Conservation (phyloP, 73 alveolate species). For the Tetrahymena malaccensis region DNA sequence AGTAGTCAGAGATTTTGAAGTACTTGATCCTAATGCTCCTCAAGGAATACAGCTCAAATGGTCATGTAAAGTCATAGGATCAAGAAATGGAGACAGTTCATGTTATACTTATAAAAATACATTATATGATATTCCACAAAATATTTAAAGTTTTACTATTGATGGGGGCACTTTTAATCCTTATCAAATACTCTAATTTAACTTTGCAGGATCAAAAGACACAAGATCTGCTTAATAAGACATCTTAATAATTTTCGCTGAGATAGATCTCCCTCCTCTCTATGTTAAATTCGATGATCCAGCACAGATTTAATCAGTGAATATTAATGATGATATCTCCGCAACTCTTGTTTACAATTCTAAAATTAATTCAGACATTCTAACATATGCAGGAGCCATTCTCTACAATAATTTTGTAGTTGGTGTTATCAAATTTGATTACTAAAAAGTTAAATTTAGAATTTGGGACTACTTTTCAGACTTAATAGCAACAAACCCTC, state of each 20-base stretch:
- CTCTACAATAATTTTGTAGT: not conserved
- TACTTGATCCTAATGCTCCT: not conserved
- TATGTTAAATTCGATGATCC: not conserved
- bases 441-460: not conserved
- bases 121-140: not conserved
- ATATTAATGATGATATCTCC: not conserved
- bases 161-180: not conserved
- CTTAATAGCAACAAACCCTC: not conserved
- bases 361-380: not conserved
- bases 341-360: not conserved
- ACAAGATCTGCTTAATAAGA: not conserved
- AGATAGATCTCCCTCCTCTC: not conserved
- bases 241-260: not conserved
- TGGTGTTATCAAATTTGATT: not conserved
- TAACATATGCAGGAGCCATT: not conserved
- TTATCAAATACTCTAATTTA: not conserved
- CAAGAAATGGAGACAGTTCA: not conserved
- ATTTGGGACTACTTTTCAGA: not conserved
- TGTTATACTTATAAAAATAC: not conserved
- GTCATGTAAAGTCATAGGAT: not conserved
- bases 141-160: too few species aligned
- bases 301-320: not conserved
- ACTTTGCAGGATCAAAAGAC: not conserved
- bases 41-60: not conserved
- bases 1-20: not conserved